These are phyloP conservation scores for Cercospora sp. DNA, from an alignment of 2,329 filamentous ascomycete species.

Conservation along the genomic window DNA sequence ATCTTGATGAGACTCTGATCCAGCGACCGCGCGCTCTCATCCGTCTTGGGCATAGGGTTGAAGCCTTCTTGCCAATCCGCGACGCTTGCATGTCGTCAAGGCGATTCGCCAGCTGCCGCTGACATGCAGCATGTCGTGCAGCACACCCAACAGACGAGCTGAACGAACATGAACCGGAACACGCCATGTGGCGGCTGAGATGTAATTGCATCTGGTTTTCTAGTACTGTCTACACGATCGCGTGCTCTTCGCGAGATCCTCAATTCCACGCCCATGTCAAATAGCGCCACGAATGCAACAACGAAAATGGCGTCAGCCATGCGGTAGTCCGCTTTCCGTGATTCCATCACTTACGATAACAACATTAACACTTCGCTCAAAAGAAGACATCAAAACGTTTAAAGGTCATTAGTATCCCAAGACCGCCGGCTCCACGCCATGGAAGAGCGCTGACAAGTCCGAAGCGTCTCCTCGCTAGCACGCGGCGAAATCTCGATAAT, in stretches of 20 bases:
- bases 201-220: background rate
- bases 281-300: slow-evolving; percentile 10
- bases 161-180: background rate
- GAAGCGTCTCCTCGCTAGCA: slow-evolving; percentile 43
- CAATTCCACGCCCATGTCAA: background rate
- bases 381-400: slow-evolving; percentile 7
- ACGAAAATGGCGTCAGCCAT: slow-evolving; percentile 7
- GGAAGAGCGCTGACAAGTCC: slow-evolving; percentile 28
- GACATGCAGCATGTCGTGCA: slow-evolving; percentile 1
- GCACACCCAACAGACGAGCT: background rate
- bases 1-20: background rate
- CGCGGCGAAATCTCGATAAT: slow-evolving; percentile 44
- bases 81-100: background rate
- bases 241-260: background rate
- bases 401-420: slow-evolving; percentile 21
- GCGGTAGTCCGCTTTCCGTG: background rate
- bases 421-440: slow-evolving; percentile 17
- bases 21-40: background rate
- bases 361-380: background rate
- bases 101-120: background rate
- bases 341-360: background rate
- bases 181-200: slow-evolving; percentile 4
- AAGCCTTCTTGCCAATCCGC: background rate
- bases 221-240: slow-evolving; percentile 2
- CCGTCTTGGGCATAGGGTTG: background rate